These are phyloP conservation scores for Pigoraptor vietnamica DNA, from an alignment of 78 protist genomes.

Conservation along the genomic window DNA sequence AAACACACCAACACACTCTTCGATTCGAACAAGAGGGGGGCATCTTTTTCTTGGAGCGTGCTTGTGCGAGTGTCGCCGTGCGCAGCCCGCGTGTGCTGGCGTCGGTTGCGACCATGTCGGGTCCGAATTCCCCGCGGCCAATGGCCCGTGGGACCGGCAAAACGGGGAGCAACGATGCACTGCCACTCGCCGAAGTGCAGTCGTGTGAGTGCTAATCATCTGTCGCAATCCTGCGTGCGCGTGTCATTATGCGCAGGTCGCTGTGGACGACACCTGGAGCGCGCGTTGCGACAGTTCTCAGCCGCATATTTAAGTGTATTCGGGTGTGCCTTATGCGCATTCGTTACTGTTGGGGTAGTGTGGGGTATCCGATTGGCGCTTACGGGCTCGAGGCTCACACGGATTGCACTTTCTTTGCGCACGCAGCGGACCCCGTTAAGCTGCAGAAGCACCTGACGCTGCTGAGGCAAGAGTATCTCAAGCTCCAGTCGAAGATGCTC, in stretches of 20 bases:
- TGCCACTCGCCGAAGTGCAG: neutral
- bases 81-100: too few species aligned
- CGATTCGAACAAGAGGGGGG: too few species aligned
- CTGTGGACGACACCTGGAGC: too few species aligned
- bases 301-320: neutral
- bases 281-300: too few species aligned
- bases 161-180: neutral
- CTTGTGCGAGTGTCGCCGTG: neutral
- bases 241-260: too few species aligned
- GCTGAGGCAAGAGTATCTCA: neutral
- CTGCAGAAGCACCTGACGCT: neutral
- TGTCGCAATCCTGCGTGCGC: too few species aligned
- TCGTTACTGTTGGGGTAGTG: too few species aligned
- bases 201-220: neutral
- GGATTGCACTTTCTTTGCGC: neutral
- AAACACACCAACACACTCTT: too few species aligned
- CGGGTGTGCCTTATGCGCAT: neutral
- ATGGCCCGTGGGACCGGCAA: too few species aligned
- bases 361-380: too few species aligned
- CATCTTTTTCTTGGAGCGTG: neutral
- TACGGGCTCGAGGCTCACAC: neutral
- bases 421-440: neutral
- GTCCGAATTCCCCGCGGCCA: neutral
- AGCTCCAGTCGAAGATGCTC: neutral
- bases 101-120: neutral